A percentile compares a stretch with the other conserved stretches of the same genome.
These are phyloP conservation scores for Cantharellus cinnabarinus DNA, from an alignment of 768 basidiomycete species.

Conservation along the genomic window DNA sequence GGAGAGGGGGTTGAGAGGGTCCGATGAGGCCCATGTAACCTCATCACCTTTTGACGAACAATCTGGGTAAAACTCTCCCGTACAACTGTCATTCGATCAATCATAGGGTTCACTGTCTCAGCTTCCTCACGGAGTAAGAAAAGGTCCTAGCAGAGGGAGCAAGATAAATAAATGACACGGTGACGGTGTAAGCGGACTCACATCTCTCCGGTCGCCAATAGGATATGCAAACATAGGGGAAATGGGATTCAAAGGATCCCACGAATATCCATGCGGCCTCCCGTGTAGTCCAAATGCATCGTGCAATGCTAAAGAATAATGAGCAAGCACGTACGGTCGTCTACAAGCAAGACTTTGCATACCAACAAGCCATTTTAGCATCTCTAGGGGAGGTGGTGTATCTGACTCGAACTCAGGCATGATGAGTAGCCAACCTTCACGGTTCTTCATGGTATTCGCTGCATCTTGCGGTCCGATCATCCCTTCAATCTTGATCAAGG, in stretches of 20 bases:
- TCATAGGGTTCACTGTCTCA: conserved; percentile 53
- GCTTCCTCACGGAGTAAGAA: conserved; percentile 77
- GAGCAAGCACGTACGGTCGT: neutral
- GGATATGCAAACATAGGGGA: conserved; percentile 94
- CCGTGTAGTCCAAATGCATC: conserved; percentile 82
- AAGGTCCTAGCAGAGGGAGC: conserved; percentile 31
- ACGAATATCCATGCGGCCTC: conserved; percentile 64
- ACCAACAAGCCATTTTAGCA: conserved; percentile 86
- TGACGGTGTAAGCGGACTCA: conserved; percentile 23
- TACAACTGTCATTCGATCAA: conserved; percentile 54
- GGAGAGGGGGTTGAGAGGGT: neutral
- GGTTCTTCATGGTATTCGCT: conserved; percentile 36
- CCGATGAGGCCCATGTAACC: conserved; percentile 7
- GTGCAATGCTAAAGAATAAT: conserved; percentile 37
- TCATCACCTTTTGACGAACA: conserved; percentile 42
- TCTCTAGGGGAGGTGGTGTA: conserved; percentile 48
- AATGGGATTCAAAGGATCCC: conserved; percentile 65
- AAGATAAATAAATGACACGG: neutral
- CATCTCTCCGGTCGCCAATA: conserved; percentile 63
- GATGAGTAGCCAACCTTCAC: conserved; percentile 72
- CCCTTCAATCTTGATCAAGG: conserved; percentile 84
- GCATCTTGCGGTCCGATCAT: conserved; percentile 56
- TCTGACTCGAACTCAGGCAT: conserved; percentile 60
- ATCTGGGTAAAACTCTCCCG: conserved; percentile 42
- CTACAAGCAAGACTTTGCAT: conserved; percentile 12